Evolutionary conservation across 768 basidiomycete species (phyloP), one percentile per base, ranked within the genome.

Genomic region (Suillus weaverae): DNA sequence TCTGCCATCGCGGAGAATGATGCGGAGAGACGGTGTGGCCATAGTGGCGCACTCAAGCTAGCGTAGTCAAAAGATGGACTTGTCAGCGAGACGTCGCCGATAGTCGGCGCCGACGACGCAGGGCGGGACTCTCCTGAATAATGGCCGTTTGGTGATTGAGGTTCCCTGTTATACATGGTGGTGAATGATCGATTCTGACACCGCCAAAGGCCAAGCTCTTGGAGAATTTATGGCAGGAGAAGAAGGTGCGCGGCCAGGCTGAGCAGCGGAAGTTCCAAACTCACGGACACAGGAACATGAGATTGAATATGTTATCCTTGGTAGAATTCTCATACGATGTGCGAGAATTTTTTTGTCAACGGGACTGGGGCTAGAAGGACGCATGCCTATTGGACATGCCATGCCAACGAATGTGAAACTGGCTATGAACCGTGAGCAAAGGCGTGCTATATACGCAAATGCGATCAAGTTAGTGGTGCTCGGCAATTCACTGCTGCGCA

Each of bases 1-100:
- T 76, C 73, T 4, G 80, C 79, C 69, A 81, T 79, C 32, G 76
- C 72, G 14, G 74, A 71, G 55, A 81, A 78, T 33, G 80, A 80
- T 22, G 75, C 66, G 0, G 80, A 77, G 39, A 81, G 70, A 13
- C 73, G 72, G 61, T 74, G 71, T 1, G 73, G 71, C 80, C 78
- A 79, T 55, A 72, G 64, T 0, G 70, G 67, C 0, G 61, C 56
- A 20, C 39, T 61, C 26, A 22, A 57, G 18, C 62, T 2, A 18
- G 16, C 16, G 20, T 36, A 43, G 56, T 72, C 69, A 20, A 32
- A 50, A 33, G 20, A 36, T 7, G 55, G 18, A n/a, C 66, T 64
- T n/a, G 66, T 70, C 4, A 69, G 66, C 33, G 66, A 57, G 11
- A 69, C 55, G 26, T 73, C 68, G n/a, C n/a, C n/a, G 43, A 72